Percentiles rank a stretch among this genome's conserved stretches.
phyloP scores from a whole-genome alignment of 495 filamentous ascomycete genomes.

The Talaromyces adpressus region DNA sequence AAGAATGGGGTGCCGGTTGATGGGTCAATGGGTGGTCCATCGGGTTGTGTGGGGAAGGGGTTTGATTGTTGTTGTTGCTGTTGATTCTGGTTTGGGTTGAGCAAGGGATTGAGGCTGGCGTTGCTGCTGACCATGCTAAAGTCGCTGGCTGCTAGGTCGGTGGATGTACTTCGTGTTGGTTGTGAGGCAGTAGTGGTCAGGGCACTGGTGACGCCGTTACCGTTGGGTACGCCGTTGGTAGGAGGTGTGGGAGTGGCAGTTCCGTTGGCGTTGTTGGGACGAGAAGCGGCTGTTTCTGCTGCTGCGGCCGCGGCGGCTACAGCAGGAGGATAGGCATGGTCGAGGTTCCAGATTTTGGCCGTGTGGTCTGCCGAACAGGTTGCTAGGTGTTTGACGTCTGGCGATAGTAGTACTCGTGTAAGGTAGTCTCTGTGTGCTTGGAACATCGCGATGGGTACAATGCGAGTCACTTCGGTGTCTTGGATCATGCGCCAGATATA shows the following conservation, averaged over 20 bases:
- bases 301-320: slow-evolving; percentile 23
- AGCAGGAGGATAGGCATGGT: slow-evolving; percentile 44
- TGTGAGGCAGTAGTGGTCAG: not conserved
- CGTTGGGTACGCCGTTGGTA: not conserved
- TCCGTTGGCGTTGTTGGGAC: slow-evolving; percentile 17
- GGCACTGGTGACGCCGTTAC: not conserved
- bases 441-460: slow-evolving; percentile 88
- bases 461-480: slow-evolving; percentile 73
- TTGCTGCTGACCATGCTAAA: slow-evolving; percentile 10
- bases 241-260: not conserved
- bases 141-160: slow-evolving; percentile 8
- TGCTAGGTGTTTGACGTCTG: slow-evolving; percentile 93
- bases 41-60: slow-evolving; percentile 33
- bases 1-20: slow-evolving; percentile 58
- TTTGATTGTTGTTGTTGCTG: slow-evolving; percentile 20
- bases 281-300: slow-evolving; percentile 8
- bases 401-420: slow-evolving; percentile 89
- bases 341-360: slow-evolving; percentile 93
- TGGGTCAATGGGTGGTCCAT: slow-evolving; percentile 40
- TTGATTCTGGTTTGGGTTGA: not conserved
- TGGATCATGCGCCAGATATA: slow-evolving; percentile 94
- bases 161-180: not conserved
- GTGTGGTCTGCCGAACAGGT: slow-evolving; percentile 98
- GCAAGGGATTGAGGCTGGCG: not conserved
- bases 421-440: slow-evolving; percentile 89